Percentiles rank a stretch among this genome's conserved stretches.
Evolutionary conservation across 441 rosid genomes (phyloP).

Genomic region (Erodium trifolium): DNA sequence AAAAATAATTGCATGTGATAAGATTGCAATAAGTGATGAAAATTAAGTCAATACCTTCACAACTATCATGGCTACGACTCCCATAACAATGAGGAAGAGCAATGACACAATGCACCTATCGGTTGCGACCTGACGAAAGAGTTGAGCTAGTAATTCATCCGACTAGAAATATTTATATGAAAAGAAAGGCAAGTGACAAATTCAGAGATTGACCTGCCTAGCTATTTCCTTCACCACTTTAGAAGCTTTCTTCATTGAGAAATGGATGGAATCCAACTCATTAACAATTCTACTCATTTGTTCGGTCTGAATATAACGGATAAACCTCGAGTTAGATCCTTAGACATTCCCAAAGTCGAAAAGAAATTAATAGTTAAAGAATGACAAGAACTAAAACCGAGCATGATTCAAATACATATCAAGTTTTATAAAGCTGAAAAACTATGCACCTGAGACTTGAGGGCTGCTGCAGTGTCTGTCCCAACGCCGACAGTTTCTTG

Average conservation of each 20-base stretch:
- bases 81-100: conserved; percentile 71
- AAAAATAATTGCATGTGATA: background rate
- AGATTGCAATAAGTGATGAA: background rate
- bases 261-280: conserved; percentile 91
- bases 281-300: conserved; percentile 96
- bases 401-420: conserved; percentile 6
- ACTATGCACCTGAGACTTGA: conserved; percentile 78
- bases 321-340: conserved; percentile 20
- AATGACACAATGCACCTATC: conserved; percentile 85
- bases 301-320: conserved; percentile 54
- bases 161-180: conserved; percentile 9
- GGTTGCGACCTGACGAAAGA: conserved; percentile 67
- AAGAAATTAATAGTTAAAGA: background rate
- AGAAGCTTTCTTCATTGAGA: conserved; percentile 88
- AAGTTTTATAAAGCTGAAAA: conserved; percentile 6
- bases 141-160: conserved; percentile 17
- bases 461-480: conserved; percentile 88
- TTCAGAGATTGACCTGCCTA: conserved; percentile 76
- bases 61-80: conserved; percentile 74
- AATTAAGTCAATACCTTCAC: conserved; percentile 50
- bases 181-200: conserved; percentile 22
- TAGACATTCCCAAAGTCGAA: conserved; percentile 13
- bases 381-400: conserved; percentile 12
- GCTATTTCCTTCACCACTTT: conserved; percentile 91
- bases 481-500: conserved; percentile 88